Evolutionary conservation across 2,329 filamentous ascomycete species (phyloP).

Genomic region (Calonectria hongkongensis): DNA sequence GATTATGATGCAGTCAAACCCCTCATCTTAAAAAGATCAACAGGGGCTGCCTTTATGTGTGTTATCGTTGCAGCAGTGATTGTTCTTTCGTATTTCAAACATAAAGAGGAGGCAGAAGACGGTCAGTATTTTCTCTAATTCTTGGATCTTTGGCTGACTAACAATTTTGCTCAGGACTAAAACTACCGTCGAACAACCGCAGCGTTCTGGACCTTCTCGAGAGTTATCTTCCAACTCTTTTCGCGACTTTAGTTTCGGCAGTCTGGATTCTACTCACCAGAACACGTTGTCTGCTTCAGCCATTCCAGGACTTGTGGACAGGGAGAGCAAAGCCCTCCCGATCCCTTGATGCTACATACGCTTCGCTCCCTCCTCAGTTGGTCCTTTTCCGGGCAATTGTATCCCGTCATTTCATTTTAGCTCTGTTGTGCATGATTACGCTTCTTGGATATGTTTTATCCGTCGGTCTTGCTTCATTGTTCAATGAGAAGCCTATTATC

Average conservation of each 20-base stretch:
- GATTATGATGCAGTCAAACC: constrained; percentile 24
- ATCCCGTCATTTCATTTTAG: constrained; percentile 11
- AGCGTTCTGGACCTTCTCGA: constrained; percentile 2
- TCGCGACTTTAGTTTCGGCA: constrained; percentile 20
- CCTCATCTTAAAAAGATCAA: neutral
- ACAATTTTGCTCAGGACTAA: neutral
- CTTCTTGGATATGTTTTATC: constrained; percentile 20
- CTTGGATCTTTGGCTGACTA: neutral
- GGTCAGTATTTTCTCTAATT: constrained; percentile 3
- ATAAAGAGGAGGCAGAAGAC: neutral
- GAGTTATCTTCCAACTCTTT: constrained; percentile 24
- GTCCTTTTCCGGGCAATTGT: neutral
- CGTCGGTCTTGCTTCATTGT: constrained; percentile 10
- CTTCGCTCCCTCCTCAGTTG: constrained; percentile 13
- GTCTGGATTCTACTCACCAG: constrained; percentile 23
- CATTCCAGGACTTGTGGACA: constrained; percentile 13
- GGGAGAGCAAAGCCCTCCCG: neutral
- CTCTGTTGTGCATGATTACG: neutral
- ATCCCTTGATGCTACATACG: constrained; percentile 12
- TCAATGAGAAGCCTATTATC: constrained; percentile 8
- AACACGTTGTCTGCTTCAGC: constrained; percentile 19
- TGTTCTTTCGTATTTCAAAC: constrained; percentile 13
- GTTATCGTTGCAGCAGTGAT: neutral
- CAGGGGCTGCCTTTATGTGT: constrained; percentile 2
- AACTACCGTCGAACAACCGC: constrained; percentile 7